These are phyloP conservation scores for Hansenula lynferdii DNA, from an alignment of 1,139 yeast genomes.

Conservation along the genomic window DNA sequence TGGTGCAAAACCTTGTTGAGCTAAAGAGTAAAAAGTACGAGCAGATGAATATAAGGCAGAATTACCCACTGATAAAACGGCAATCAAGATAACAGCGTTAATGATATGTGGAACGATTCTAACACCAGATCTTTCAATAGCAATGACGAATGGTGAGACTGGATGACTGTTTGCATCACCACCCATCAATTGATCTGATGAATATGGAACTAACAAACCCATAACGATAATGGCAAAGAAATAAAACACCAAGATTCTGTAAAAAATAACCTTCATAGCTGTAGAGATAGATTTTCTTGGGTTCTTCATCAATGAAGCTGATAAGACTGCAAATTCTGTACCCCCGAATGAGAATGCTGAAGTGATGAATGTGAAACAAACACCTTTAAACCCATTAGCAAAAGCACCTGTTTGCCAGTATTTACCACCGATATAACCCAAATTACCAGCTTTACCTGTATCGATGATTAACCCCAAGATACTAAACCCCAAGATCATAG, in stretches of 20 bases:
- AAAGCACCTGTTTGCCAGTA: slow-evolving; percentile 61
- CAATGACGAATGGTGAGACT: slow-evolving; percentile 69
- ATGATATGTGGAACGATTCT: slow-evolving; percentile 60
- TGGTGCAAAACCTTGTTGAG: slow-evolving; percentile 56
- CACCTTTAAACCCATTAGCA: slow-evolving; percentile 59
- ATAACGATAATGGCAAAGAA: slow-evolving; percentile 51
- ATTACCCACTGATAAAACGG: slow-evolving; percentile 1
- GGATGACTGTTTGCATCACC: slow-evolving; percentile 32
- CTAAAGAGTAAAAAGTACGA: slow-evolving; percentile 50
- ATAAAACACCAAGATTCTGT: slow-evolving; percentile 62
- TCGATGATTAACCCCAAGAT: slow-evolving; percentile 53
- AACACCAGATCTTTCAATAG: slow-evolving; percentile 44
- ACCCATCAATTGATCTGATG: slow-evolving; percentile 41
- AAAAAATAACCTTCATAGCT: slow-evolving; percentile 67
- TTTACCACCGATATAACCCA: slow-evolving; percentile 53
- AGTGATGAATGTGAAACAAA: slow-evolving; percentile 68
- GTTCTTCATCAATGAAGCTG: slow-evolving; percentile 79
- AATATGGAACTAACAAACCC: slow-evolving; percentile 62
- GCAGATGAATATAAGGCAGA: slow-evolving; percentile 38
- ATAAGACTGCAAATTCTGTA: slow-evolving; percentile 72
- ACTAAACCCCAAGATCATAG: slow-evolving; percentile 57
- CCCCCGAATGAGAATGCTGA: slow-evolving; percentile 89
- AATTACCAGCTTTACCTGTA: slow-evolving; percentile 62
- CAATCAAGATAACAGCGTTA: slow-evolving; percentile 57
- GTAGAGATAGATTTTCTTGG: slow-evolving; percentile 67